Evolutionary conservation across 257 asterid genomes (phyloP), one percentile per base, ranked within the genome.

Genomic region (Avicennia marina): DNA sequence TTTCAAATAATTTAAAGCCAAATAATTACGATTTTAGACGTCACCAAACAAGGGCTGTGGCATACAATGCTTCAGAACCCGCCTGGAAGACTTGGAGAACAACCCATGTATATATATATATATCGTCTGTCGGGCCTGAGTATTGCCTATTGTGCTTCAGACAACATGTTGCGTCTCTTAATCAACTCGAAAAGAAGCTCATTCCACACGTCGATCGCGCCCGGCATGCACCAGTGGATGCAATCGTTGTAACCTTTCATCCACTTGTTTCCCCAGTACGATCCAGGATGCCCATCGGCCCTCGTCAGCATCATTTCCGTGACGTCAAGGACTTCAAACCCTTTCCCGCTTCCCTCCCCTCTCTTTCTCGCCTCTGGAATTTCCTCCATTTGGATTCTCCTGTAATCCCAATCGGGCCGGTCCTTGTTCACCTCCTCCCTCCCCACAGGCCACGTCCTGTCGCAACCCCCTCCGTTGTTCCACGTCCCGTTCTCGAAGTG

Each of bases 401-500:
- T 38, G 20, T 55, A 64, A 4, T 64, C 79, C 72, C 49, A 64
- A 42, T 73, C 81, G 0, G 57, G 19, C 64, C 47, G 56, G 1
- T 11, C 43, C 33, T 18, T 40, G 1, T 24, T 17, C 2, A 53
- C 55, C 17, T 63, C 78, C 0, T 56, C 77, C 69, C 47, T 71
- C 62, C 8, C 53, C 0, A 55, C 6, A 0, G 77, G 81, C 64
- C 47, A 4, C 1, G 82, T 79, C 67, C 76, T 58, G 22, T 73
- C 64, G 64, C 90, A 79, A 5, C 45, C 58, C 3, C 90, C 90
- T 8, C 90, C 86, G 0, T 17, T 41, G 46, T 79, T 56, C 86
- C 86, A 82, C 25, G 57, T 45, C 49, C 90, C 86, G 16, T 71
- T 44, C 72, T 82, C 82, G 18, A 79, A 79, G 53, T 82, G 86